These are phyloP conservation scores for Talaromyces nanjingensis DNA, from an alignment of 495 filamentous ascomycete genomes.

Conservation along the genomic window DNA sequence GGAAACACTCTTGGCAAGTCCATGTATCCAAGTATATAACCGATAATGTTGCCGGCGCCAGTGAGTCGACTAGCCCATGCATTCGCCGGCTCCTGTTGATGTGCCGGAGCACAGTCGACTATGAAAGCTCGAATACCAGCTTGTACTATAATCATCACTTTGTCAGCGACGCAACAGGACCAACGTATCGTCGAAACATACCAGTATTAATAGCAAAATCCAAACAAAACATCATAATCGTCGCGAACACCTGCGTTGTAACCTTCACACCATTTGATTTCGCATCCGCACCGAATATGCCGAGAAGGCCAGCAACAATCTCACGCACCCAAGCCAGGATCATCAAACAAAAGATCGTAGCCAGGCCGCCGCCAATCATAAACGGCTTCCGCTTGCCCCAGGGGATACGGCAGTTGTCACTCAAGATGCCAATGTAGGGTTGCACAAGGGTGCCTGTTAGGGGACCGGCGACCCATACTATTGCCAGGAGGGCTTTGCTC, in stretches of 20 bases:
- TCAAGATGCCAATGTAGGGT: constrained; percentile 88
- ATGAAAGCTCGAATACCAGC: constrained; percentile 85
- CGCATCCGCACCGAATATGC: constrained; percentile 62
- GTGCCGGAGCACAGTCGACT: constrained; percentile 79
- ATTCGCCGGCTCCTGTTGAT: constrained; percentile 86
- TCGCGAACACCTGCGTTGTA: constrained; percentile 61
- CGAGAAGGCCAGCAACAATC: constrained; percentile 61
- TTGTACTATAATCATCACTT: constrained; percentile 52
- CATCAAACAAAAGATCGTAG: constrained; percentile 68
- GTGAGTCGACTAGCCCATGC: constrained; percentile 77
- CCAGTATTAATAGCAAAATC: constrained; percentile 93
- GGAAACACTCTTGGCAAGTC: constrained; percentile 64
- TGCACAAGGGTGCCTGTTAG: constrained; percentile 82
- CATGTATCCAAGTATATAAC: constrained; percentile 75
- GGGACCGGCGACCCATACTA: constrained; percentile 92
- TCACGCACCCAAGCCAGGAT: constrained; percentile 77
- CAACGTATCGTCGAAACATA: constrained; percentile 26
- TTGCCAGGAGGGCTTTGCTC: constrained; percentile 86
- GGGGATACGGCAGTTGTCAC: constrained; percentile 71
- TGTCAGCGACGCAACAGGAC: constrained; percentile 2
- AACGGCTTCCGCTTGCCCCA: constrained; percentile 88
- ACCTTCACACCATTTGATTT: constrained; percentile 53
- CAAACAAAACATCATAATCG: constrained; percentile 75
- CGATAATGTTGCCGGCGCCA: constrained; percentile 79
- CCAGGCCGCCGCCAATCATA: constrained; percentile 68